Conservation (phyloP, 1,284 basidiomycete genomes). For the Heterobasidion occidentale region DNA sequence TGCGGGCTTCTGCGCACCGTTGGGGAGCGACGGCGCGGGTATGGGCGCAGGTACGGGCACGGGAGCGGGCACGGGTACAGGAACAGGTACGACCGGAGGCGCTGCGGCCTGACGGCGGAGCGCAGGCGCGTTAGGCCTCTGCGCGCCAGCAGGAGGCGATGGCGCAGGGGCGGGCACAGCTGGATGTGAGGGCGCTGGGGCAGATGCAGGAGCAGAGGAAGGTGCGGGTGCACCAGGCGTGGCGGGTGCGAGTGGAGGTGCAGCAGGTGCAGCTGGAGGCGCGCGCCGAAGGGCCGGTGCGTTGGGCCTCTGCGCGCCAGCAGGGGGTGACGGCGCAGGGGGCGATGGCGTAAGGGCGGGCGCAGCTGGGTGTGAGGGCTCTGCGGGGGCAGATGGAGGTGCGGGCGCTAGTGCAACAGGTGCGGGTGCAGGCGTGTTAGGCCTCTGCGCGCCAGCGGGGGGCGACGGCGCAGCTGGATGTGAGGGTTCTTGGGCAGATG, state of each 20-base stretch:
- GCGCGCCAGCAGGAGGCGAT: background rate
- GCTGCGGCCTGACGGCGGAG: background rate
- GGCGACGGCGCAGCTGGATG: too few species aligned
- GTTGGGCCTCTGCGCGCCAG: too few species aligned
- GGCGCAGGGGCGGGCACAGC: background rate
- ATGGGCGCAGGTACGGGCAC: background rate
- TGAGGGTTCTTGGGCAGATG: too few species aligned
- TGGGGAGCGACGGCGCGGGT: background rate
- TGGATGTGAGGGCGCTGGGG: too few species aligned
- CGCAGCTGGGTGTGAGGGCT: background rate
- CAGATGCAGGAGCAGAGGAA: too few species aligned
- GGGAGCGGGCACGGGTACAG: background rate
- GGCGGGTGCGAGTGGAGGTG: background rate
- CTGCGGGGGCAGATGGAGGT: background rate
- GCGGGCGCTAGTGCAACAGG: background rate
- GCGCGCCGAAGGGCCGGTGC: too few species aligned
- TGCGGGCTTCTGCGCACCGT: background rate
- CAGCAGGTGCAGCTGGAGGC: background rate
- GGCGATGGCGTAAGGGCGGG: background rate
- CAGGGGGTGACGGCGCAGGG: background rate
- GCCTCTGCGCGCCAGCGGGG: too few species aligned
- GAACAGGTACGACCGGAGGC: background rate
- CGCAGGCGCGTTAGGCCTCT: background rate
- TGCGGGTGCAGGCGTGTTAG: background rate
- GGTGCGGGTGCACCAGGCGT: background rate